Conservation (phyloP, 2,329 filamentous ascomycete genomes). For the Paecilomyces dactylethromorphus region DNA sequence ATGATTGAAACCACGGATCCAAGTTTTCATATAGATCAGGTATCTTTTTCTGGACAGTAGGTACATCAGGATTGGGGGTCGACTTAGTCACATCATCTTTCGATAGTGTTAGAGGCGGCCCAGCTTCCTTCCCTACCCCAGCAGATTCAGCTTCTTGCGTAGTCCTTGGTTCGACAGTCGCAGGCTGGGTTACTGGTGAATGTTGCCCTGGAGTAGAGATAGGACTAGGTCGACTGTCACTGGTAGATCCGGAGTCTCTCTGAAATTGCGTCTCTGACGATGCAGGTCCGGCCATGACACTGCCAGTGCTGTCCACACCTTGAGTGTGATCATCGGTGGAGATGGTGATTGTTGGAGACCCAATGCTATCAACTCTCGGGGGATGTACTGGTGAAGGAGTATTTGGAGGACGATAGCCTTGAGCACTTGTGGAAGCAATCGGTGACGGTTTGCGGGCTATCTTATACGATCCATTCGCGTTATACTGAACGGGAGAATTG, state of each 20-base stretch:
- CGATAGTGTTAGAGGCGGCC: slow-evolving; percentile 1
- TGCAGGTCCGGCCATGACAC: too few species aligned
- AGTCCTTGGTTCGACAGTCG: not conserved
- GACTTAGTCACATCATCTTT: slow-evolving; percentile 1
- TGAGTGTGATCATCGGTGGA: slow-evolving; percentile 23
- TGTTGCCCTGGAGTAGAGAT: slow-evolving; percentile 6
- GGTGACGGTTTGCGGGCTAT: slow-evolving; percentile 3
- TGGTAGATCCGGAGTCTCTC: too few species aligned
- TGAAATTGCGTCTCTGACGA: too few species aligned
- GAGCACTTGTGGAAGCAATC: not conserved
- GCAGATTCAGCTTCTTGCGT: not conserved
- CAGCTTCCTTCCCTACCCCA: not conserved
- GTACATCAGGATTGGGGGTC: slow-evolving; percentile 4
- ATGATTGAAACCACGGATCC: slow-evolving; percentile 52
- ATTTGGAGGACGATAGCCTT: not conserved
- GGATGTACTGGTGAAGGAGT: slow-evolving; percentile 1
- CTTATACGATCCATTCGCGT: not conserved
- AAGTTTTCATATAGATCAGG: slow-evolving; percentile 46
- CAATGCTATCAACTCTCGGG: slow-evolving; percentile 20
- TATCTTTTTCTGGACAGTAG: slow-evolving; percentile 8
- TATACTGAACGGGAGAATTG: not conserved
- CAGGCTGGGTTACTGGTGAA: not conserved
- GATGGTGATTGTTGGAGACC: slow-evolving; percentile 18
- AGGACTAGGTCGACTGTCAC: too few species aligned
- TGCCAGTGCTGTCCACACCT: slow-evolving; percentile 38